Conservation (phyloP, 225 moss, liverwort and hornwort genomes). For the Physcomitrellopsis africana region DNA sequence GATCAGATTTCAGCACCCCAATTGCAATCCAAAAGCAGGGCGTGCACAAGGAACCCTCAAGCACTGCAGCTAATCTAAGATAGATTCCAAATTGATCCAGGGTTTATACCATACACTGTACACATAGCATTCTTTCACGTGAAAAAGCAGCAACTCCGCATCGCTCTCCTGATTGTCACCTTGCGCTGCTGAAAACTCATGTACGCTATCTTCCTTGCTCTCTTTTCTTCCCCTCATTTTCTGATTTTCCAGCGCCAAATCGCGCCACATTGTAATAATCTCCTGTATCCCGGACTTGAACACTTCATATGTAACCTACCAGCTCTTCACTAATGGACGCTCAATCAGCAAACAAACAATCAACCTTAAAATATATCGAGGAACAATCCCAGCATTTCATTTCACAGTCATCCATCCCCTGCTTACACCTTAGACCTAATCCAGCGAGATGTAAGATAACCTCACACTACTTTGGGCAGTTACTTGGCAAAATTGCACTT, state of each 20-base stretch:
- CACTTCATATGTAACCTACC: neutral
- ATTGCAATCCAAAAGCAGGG: neutral
- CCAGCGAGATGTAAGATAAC: neutral
- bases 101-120: slow-evolving; percentile 74
- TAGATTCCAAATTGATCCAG: neutral
- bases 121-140: slow-evolving; percentile 95
- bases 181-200: slow-evolving; percentile 32
- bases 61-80: slow-evolving; percentile 1
- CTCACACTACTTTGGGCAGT: neutral
- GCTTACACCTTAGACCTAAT: neutral
- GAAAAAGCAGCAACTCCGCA: slow-evolving; percentile 88
- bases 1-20: neutral
- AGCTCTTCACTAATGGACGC: neutral
- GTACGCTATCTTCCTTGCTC: slow-evolving; percentile 34
- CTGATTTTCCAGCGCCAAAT: neutral
- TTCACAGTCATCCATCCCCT: neutral
- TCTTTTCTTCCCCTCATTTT: slow-evolving; percentile 47
- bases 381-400: neutral
- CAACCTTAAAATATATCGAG: neutral
- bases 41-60: too few species aligned
- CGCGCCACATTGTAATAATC: slow-evolving; percentile 21
- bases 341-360: neutral
- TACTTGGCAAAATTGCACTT: neutral
- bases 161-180: slow-evolving; percentile 60
- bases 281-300: neutral